These are phyloP conservation scores for Leishmania mexicana DNA, from an alignment of 208 protist genomes.

Conservation along the genomic window DNA sequence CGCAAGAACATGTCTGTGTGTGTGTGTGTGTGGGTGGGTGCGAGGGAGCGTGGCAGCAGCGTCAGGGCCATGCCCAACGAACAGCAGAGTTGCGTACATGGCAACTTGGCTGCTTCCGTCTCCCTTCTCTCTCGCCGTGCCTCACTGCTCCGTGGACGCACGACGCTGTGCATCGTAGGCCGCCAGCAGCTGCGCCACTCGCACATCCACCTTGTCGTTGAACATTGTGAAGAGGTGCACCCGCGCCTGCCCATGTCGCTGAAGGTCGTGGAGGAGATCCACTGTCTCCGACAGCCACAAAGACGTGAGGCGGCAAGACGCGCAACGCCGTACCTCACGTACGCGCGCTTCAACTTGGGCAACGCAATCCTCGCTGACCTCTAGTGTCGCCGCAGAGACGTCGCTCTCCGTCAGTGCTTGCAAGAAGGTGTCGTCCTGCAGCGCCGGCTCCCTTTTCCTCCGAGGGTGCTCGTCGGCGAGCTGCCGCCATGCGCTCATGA, in stretches of 20 bases:
- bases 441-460: neutral
- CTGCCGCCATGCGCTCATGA: conserved; percentile 9
- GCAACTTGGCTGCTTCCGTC: neutral
- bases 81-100: neutral
- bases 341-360: conserved; percentile 14
- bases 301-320: conserved; percentile 5
- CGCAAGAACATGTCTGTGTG: neutral
- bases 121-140: neutral
- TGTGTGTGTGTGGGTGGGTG: neutral
- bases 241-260: neutral
- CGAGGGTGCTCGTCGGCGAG: conserved; percentile 8
- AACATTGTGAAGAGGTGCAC: conserved; percentile 32
- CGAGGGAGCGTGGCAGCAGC: neutral
- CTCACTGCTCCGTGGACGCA: neutral
- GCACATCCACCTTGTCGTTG: conserved; percentile 25
- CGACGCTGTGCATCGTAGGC: conserved; percentile 16
- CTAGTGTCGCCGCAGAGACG: neutral
- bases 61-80: neutral
- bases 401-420: neutral
- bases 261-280: conserved; percentile 15
- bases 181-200: conserved; percentile 25
- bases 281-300: conserved; percentile 27
- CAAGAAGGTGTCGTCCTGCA: neutral
- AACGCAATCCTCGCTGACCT: neutral
- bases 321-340: neutral